Evolutionary conservation across 495 filamentous ascomycete species (phyloP), one percentile per base, ranked within the genome.

Genomic region (Cercophora scortea): DNA sequence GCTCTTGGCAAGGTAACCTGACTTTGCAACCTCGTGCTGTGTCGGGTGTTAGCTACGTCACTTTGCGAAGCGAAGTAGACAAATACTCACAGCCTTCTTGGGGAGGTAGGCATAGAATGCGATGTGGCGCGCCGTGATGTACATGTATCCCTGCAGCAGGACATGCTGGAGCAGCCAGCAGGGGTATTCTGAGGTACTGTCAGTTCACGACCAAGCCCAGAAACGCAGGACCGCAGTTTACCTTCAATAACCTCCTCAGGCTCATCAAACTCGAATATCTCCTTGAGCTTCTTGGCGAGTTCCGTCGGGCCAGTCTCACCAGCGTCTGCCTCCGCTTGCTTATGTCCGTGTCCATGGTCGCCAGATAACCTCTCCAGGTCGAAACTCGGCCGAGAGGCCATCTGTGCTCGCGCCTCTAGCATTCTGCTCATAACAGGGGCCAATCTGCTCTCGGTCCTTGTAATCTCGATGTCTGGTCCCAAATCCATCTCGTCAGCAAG

Each of bases 31-130:
- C 45, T 85, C 78, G 62, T 88, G 82, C 83, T 89, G 52, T 38
- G 43, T 35, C 32, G 25, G 32, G 71, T 75, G 76, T 61, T 43
- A 63, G 58, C 50, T 43, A 42, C 25, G 25, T 25, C 25, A 25
- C 25, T 25, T 5, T 25, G 25, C 25, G 25, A 25, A 25, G 25
- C 25, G 25, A 25, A 25, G 25, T 5, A 25, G 25, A 25, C 25
- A 25, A 34, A 41, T 18, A 66, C 80, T 71, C 73, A 88, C 86
- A 41, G 85, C 79, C 75, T 92, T 95, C 73, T 88, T 92, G 7
- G 93, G 91, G 33, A 97, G 72, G 65, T 97, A 96, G 11, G 94
- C 90, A 64, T 96, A 97, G 67, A 98, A 98, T 60, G 91, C 96
- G 48, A 98, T 87, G 65, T 98, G 93, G 51, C 84, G 83, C 49